Evolutionary conservation across 2,329 filamentous ascomycete genomes (phyloP).

Genomic region (Bipolaris oryzae): DNA sequence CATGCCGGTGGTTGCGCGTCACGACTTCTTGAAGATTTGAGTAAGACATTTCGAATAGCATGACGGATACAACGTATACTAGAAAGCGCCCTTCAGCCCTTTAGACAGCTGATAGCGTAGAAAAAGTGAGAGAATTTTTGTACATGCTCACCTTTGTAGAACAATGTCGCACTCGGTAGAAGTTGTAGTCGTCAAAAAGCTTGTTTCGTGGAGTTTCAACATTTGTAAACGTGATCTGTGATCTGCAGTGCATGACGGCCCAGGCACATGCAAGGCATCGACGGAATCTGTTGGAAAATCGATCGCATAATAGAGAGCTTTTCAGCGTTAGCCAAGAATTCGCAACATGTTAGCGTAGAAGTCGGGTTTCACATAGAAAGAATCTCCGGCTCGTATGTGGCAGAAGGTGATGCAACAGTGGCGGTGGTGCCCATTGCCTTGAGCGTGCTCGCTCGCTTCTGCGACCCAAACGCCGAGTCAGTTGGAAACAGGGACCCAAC

Average conservation of each 20-base stretch:
- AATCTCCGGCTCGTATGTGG: neutral
- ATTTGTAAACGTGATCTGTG: slow-evolving; percentile 2
- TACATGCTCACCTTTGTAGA: neutral
- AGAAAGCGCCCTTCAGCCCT: slow-evolving; percentile 5
- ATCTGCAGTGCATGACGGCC: neutral
- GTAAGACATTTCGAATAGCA: neutral
- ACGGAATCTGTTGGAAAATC: neutral
- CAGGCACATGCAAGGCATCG: neutral
- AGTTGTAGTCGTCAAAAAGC: neutral
- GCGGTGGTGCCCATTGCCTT: slow-evolving; percentile 3
- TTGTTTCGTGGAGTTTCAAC: slow-evolving; percentile 8
- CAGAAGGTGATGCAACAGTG: neutral
- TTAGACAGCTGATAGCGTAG: neutral
- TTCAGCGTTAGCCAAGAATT: neutral
- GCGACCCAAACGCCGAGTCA: slow-evolving; percentile 19
- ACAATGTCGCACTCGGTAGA: neutral
- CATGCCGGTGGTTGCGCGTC: neutral
- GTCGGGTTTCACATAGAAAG: neutral
- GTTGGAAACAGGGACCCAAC: slow-evolving; percentile 21
- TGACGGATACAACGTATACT: neutral
- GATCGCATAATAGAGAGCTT: neutral
- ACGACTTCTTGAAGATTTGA: neutral
- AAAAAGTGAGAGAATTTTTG: neutral
- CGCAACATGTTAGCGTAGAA: neutral
- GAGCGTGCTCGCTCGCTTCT: slow-evolving; percentile 15